Evolutionary conservation across 805 yeast species (phyloP).

Genomic region (Saccharomycopsis sp.): DNA sequence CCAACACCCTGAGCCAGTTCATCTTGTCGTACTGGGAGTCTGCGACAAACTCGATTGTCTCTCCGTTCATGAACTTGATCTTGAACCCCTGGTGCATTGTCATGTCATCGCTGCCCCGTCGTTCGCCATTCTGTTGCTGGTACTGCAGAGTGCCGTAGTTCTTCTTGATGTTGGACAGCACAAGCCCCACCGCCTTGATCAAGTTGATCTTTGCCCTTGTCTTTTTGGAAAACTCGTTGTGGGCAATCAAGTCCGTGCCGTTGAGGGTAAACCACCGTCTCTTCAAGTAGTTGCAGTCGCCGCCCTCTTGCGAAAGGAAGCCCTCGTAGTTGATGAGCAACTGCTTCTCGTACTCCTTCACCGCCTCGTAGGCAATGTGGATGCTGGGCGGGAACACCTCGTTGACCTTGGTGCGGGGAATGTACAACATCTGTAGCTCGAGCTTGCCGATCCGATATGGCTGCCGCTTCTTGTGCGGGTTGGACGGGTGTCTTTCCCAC

Average conservation of each 20-base stretch:
- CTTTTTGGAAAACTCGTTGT: conserved; percentile 57
- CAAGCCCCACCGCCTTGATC: conserved; percentile 44
- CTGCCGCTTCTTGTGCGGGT: conserved; percentile 29
- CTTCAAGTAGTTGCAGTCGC: conserved; percentile 70
- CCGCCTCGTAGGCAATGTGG: conserved; percentile 39
- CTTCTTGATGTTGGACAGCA: conserved; percentile 22
- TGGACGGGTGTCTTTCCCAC: too few species aligned
- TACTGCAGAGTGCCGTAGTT: conserved; percentile 28
- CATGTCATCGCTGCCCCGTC: conserved; percentile 67
- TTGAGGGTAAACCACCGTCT: conserved; percentile 66
- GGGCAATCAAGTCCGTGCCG: conserved; percentile 67
- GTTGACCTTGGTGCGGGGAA: conserved; percentile 50
- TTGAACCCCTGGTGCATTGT: conserved; percentile 67
- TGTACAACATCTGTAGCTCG: conserved; percentile 56
- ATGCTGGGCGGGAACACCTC: conserved; percentile 69
- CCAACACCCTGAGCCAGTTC: conserved; percentile 57
- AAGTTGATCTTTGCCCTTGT: conserved; percentile 71
- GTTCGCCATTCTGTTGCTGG: conserved; percentile 30
- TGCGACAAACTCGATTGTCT: conserved; percentile 77
- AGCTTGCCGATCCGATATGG: conserved; percentile 62
- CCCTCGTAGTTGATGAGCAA: conserved; percentile 45
- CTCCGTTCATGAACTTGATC: conserved; percentile 68
- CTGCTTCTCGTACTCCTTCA: conserved; percentile 31
- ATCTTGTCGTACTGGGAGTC: conserved; percentile 53
- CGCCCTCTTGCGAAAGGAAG: conserved; percentile 79